Evolutionary conservation across 2,329 filamentous ascomycete species (phyloP).

Genomic region (Mollisiaceae sp.): DNA sequence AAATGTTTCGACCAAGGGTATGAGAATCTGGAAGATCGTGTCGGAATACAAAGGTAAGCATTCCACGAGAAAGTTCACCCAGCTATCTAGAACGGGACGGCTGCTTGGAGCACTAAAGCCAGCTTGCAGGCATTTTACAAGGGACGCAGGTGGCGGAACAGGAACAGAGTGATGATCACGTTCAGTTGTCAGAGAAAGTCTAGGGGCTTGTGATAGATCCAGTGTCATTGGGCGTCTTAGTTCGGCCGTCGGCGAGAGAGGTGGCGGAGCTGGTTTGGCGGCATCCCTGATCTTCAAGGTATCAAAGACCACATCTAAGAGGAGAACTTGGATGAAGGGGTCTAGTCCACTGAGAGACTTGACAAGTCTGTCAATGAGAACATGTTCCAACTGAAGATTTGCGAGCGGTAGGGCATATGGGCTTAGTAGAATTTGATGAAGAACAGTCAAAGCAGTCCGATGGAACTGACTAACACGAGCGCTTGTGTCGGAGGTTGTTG

Average conservation of each 20-base stretch:
- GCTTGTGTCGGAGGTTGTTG: constrained; percentile 46
- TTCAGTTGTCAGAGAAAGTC: constrained; percentile 50
- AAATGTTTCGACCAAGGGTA: constrained; percentile 89
- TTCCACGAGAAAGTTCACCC: constrained; percentile 84
- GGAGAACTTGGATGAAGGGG: constrained; percentile 73
- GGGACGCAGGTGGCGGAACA: constrained; percentile 65
- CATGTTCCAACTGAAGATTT: constrained; percentile 70
- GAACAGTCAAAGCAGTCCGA: constrained; percentile 69
- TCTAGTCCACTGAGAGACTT: constrained; percentile 66
- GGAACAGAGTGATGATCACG: constrained; percentile 47
- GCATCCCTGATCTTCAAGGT: constrained; percentile 69
- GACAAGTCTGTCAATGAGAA: constrained; percentile 71
- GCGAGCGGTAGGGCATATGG: constrained; percentile 64
- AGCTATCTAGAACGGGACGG: constrained; percentile 83
- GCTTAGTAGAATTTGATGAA: constrained; percentile 71
- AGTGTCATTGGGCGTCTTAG: constrained; percentile 35
- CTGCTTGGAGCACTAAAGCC: constrained; percentile 79
- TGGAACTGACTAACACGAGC: constrained; percentile 69
- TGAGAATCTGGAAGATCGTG: constrained; percentile 85
- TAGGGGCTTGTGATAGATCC: constrained; percentile 45
- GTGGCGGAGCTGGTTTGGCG: constrained; percentile 27
- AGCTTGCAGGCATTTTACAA: constrained; percentile 84
- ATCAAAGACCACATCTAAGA: constrained; percentile 79
- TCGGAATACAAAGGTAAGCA: constrained; percentile 84
- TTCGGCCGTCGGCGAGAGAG: constrained; percentile 37